Base-by-base conservation (phyloP, 75 land plant genomes). In the Cryptomeria japonica region DNA sequence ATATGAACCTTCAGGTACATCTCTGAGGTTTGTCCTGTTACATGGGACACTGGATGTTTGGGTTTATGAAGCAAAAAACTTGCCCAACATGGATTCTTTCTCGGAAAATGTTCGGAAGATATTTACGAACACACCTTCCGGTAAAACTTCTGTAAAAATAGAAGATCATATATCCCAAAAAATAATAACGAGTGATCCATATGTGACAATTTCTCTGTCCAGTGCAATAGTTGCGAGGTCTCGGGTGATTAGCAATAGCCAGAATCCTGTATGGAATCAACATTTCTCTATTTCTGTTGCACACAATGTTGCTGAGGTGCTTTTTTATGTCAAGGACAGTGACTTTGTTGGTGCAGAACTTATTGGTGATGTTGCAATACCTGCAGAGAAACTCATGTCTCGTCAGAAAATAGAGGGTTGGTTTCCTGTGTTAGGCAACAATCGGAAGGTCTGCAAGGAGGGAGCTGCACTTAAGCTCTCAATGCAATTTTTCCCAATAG, bases 21-120 rank as follows among this genome's bases (percentile, higher is more conserved):
- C 95, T 3, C 86, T 92, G 72, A 92, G 79, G 82, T 75, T 89
- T n/a, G 58, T 91, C 13, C 87, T 97, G 68, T 86, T 97, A 47
- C 95, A 96, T 86, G 99, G 98, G 39, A 93, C 89, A 68, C 88
- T 97, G 38, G 98, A 95, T 78, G 89, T 96, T 7, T 91, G 89
- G 92, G 83, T 97, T 5, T 55, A 56, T 37, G 93, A 90, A 46
- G 99, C 98, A 1, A 91, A 87, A 34, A 90, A 91, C 84, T 90
- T 97, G 1, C 99, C 99, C 15, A 97, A 97, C 92, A 96, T 93
- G 98, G 99, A 97, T 41, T 77, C 89, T 86, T 89, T 97, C 86
- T 95, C 96, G 22, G 96, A 92, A 85, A 91, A 86, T 0, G 10
- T 95, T 14, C 75, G 91, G 22, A 95, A 93, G 79, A 86, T 93